Base-by-base conservation (phyloP, 371 early-diverging fungal species). In the Mortierella sp. region DNA sequence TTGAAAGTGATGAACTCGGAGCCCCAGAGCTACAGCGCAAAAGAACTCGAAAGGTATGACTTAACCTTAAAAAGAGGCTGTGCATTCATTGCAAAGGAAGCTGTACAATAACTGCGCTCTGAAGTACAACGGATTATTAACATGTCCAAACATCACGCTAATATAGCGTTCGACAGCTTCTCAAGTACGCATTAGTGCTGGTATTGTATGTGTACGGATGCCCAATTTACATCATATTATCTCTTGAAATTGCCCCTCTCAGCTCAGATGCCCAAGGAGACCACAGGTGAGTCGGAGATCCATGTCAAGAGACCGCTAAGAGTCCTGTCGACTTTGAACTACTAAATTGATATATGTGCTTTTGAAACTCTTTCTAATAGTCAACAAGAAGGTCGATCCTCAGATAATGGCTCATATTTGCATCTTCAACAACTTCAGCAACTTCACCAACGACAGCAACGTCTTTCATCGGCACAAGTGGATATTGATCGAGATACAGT, bases 181-280 rank as follows among this genome's bases (percentile, higher is more conserved):
- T 83, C 54, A 67, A 71, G 66, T 83, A 77, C 59, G 67, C 83
- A 0, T 47, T 83, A 52, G 77, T 49, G 24, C 68, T 83, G 24
- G 24, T 49, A n/a, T 68, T 83, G 68, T 83, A 73, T 45, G 62
- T 61, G 12, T 70, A 66, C 39, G 83, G 83, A 45, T 83, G 83
- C 24, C 72, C 83, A 1, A 10, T 73, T 11, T 63, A 64, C 11
- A 22, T 61, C 22, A 65, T 73, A 62, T 47, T 64, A 10, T n/a
- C 32, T 32, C 61, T 70, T 3, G 74, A 83, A 2, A 68, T 83
- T 22, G 60, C 54, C n/a, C 72, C 72, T 5, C 54, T 54, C 4
- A 51, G 24, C n/a, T 45, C 68, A 6, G 47, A 55, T 20, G 28
- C 3, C 14, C 66, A 62, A 24, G 30, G 67, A 14, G 30, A 47